A percentile compares a stretch with the other conserved stretches of the same genome.
Evolutionary conservation across 306 rosid genomes (phyloP).

Genomic region (Arachis hypogaea): DNA sequence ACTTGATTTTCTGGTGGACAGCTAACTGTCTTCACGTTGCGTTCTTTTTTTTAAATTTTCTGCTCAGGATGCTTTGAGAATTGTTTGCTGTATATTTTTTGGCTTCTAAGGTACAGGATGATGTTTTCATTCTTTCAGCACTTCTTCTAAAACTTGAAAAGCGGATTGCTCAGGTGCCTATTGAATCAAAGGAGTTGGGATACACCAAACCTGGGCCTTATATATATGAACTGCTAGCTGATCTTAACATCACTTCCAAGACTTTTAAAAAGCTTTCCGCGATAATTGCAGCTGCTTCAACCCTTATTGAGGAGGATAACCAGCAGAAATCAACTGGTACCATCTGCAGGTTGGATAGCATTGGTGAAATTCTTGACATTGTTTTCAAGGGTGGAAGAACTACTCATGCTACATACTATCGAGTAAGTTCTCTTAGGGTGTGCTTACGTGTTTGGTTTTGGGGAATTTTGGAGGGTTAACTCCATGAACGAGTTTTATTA

Average conservation of each 20-base stretch:
- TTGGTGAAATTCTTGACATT: constrained; percentile 63
- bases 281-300: constrained; percentile 64
- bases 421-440: constrained; percentile 54
- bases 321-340: constrained; percentile 61
- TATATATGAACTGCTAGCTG: constrained; percentile 78
- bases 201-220: constrained; percentile 88
- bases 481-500: too few species aligned
- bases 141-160: constrained; percentile 93
- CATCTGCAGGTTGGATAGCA: constrained; percentile 73
- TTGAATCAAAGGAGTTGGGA: constrained; percentile 82
- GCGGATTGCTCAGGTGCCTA: constrained; percentile 85
- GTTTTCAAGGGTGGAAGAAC: constrained; percentile 64
- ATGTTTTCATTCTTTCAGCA: constrained; percentile 61
- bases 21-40: constrained; percentile 18
- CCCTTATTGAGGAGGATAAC: constrained; percentile 82
- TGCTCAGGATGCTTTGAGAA: constrained; percentile 24
- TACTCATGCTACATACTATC: constrained; percentile 75
- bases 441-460: too few species aligned
- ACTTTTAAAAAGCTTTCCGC: constrained; percentile 58
- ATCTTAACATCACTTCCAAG: constrained; percentile 74
- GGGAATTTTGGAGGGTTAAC: too few species aligned
- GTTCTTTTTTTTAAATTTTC: constrained; percentile 26
- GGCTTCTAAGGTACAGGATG: constrained; percentile 31
- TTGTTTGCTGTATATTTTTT: constrained; percentile 26
- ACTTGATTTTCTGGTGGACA: constrained; percentile 34